A percentile compares a stretch with the other conserved stretches of the same genome.
Evolutionary conservation across 495 filamentous ascomycete genomes (phyloP).

Genomic region (Cudoniella acicularis): DNA sequence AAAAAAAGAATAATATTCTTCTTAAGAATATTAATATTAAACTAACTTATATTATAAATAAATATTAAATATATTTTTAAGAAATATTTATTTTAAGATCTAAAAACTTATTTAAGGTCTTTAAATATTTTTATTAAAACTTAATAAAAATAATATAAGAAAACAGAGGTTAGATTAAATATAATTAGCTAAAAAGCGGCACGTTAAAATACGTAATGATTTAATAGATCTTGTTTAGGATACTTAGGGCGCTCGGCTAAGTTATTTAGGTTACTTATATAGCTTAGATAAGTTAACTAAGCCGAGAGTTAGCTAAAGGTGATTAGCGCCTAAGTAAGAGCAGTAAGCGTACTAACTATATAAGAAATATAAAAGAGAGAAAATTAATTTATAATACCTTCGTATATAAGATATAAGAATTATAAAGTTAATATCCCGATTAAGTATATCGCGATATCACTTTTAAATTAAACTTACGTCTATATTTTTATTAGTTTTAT

Average conservation of each 20-base stretch:
- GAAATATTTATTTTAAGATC: not conserved
- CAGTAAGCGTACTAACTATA: not conserved
- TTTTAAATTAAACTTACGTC: no score
- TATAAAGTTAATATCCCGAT: no score
- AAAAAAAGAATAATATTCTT: slow-evolving; percentile 2
- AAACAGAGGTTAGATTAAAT: not conserved
- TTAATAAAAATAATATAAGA: not conserved
- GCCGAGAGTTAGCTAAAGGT: not conserved
- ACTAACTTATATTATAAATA: not conserved
- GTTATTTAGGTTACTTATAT: slow-evolving; percentile 6
- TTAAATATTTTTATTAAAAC: not conserved
- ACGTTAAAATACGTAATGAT: slow-evolving; percentile 4
- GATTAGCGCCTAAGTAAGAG: not conserved
- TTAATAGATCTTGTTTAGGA: slow-evolving; percentile 10
- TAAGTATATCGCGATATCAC: no score
- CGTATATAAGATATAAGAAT: no score
- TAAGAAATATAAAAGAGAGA: not conserved
- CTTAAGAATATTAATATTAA: slow-evolving; percentile 5
- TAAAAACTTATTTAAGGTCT: not conserved
- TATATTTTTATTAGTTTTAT: no score
- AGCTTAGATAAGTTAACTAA: slow-evolving; percentile 6
- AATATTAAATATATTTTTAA: not conserved
- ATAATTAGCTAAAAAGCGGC: not conserved
- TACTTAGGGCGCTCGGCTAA: not conserved
- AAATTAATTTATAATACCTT: slow-evolving; percentile 9